phyloP scores from a whole-genome alignment of 2,329 filamentous ascomycete species.

The Pyricularia sp. region DNA sequence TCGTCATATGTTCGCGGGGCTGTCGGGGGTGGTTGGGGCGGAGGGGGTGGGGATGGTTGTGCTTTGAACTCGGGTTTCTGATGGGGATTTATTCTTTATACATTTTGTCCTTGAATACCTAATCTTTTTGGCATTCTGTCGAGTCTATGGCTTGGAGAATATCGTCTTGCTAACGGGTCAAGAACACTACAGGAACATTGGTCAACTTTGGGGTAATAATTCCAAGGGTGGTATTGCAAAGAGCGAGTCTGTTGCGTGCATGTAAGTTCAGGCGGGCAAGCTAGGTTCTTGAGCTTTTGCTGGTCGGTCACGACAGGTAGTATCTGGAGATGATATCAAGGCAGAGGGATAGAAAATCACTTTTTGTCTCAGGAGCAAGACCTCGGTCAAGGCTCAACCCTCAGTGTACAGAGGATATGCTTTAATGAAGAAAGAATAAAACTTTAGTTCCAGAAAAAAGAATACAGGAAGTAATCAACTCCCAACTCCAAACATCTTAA shows the following conservation, averaged over 20 bases:
- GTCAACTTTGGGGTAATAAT: not conserved
- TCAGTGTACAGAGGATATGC: not conserved
- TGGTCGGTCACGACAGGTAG: not conserved
- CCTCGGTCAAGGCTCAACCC: too few relatives aligned
- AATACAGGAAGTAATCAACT: too few relatives aligned
- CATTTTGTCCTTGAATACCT: not conserved
- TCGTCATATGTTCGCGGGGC: conserved; percentile 24
- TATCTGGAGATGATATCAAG: not conserved
- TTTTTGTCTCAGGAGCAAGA: not conserved
- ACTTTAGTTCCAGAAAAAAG: not conserved
- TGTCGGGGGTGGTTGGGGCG: conserved; percentile 11
- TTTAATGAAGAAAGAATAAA: not conserved
- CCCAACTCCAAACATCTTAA: too few relatives aligned
- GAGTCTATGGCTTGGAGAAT: not conserved
- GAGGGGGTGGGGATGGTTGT: conserved; percentile 23
- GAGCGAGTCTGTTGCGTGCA: not conserved
- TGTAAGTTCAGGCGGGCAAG: not conserved
- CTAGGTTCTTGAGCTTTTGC: not conserved
- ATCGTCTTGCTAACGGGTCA: not conserved
- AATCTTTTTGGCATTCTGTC: too few relatives aligned
- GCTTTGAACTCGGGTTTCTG: conserved; percentile 31
- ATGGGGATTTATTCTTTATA: conserved; percentile 12
- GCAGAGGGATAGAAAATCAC: not conserved
- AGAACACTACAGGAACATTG: not conserved
- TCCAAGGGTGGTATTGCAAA: not conserved